A percentile compares a stretch with the other conserved stretches of the same genome.
These are phyloP conservation scores for Arabis hirsuta DNA, from an alignment of 345 rosid species.

Conservation along the genomic window DNA sequence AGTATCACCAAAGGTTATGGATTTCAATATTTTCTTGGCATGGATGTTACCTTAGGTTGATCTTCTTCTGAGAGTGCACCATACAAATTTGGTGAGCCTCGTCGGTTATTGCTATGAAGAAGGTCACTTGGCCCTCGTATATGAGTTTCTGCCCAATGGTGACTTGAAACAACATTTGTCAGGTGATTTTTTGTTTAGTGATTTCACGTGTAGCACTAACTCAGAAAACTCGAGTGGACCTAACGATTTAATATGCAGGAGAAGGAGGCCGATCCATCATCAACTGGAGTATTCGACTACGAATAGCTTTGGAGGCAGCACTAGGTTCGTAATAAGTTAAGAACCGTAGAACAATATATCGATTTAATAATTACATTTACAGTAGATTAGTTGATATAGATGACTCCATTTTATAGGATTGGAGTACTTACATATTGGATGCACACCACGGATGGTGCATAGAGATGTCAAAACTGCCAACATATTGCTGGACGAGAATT, in stretches of 20 bases:
- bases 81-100: slow-evolving; percentile 51
- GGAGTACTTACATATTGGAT: slow-evolving; percentile 52
- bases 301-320: slow-evolving; percentile 50
- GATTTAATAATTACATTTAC: too few species aligned
- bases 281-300: slow-evolving; percentile 45
- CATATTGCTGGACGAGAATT: slow-evolving; percentile 45
- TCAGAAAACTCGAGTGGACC: not conserved
- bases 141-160: slow-evolving; percentile 53
- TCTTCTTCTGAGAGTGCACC: slow-evolving; percentile 52
- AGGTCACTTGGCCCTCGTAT: slow-evolving; percentile 44
- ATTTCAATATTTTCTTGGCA: not conserved
- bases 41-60: slow-evolving; percentile 42
- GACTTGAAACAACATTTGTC: slow-evolving; percentile 43
- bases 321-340: not conserved
- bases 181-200: slow-evolving; percentile 27
- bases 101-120: slow-evolving; percentile 55
- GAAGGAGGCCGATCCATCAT: not conserved
- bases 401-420: slow-evolving; percentile 37
- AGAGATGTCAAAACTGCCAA: slow-evolving; percentile 52
- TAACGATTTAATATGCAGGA: slow-evolving; percentile 5
- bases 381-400: not conserved
- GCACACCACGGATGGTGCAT: slow-evolving; percentile 51
- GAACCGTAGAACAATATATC: too few species aligned
- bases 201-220: too few species aligned
- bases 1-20: not conserved